Base-by-base conservation (phyloP, 148 eudicot genomes). In the Vaccinium myrtillus region DNA sequence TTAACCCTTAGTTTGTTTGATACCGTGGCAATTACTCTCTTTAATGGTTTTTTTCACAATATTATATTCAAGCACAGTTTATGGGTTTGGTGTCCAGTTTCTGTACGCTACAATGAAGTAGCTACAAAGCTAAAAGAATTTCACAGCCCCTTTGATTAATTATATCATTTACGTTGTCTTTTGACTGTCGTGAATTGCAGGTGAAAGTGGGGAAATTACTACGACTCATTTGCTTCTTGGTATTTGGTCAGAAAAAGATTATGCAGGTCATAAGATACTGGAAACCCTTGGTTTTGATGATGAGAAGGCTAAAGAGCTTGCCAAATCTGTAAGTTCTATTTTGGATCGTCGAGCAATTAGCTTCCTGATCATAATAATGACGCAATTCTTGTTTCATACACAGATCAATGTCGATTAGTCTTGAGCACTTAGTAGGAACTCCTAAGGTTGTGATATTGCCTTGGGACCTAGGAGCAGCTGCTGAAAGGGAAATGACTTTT, bases 201-300 rank as follows among this genome's bases (percentile, higher is more conserved):
- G 98, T 88, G 98, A 89, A 86, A 86, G 80, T 70, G 98, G 99
- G 76, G 99, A 97, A 88, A 84, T 97, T 82, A 97, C 98, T 15
- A 56, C 86, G 25, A 77, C 90, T 78, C 87, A 93, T 90, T 88
- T 97, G 78, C 91, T 93, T 79, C 98, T 95, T 21, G 98, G 98
- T 48, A 82, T 97, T 32, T 97, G 98, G 99, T 87, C 92, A 7
- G 91, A 91, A 83, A 88, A 95, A 87, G 98, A 91, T 65, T 92
- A 91, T 32, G 99, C 98, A 36, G 98, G 88, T 73, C 91, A 92
- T 83, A 89, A 86, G 83, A 90, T 95, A 87, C 77, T 97, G 91
- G 90, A 87, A 74, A 11, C 84, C 69, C 85, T 93, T 86, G 99
- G 99, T 73, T 94, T 94, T 86, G 89, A 91, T 58, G 94, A 97